Evolutionary conservation across 2,329 filamentous ascomycete genomes (phyloP).

Genomic region (Hymenoscyphus linearis): DNA sequence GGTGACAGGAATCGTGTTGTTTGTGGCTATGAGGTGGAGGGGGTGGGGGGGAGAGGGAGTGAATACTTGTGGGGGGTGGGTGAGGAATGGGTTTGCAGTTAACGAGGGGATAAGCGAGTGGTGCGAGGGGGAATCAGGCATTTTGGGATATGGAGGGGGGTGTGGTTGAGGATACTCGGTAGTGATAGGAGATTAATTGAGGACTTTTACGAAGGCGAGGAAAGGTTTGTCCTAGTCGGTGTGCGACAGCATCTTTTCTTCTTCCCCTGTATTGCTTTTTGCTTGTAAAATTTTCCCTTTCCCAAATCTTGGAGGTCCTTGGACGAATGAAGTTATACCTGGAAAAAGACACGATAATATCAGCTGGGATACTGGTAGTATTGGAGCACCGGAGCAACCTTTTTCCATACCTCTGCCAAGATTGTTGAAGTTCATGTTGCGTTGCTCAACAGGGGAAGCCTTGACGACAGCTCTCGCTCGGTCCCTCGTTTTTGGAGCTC

Average conservation of each 20-base stretch:
- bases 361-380: no score
- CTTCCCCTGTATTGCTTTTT: no score
- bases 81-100: conserved; percentile 63
- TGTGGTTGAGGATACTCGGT: conserved; percentile 15
- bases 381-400: neutral
- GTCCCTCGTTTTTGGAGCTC: neutral
- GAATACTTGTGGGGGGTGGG: conserved; percentile 55
- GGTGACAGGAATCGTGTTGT: conserved; percentile 67
- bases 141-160: conserved; percentile 69
- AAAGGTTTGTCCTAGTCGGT: no score
- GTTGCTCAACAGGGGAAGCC: neutral
- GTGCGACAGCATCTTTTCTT: no score
- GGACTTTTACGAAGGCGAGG: neutral
- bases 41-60: conserved; percentile 57
- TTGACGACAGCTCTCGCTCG: neutral
- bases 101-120: conserved; percentile 72
- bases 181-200: neutral
- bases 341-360: neutral
- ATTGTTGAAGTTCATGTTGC: neutral
- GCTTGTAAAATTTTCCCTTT: no score
- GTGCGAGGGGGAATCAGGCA: conserved; percentile 78
- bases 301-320: no score
- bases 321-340: no score
- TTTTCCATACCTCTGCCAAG: neutral
- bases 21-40: conserved; percentile 72